Base-by-base conservation (phyloP, 768 basidiomycete genomes). In the Heimioporus sp. region DNA sequence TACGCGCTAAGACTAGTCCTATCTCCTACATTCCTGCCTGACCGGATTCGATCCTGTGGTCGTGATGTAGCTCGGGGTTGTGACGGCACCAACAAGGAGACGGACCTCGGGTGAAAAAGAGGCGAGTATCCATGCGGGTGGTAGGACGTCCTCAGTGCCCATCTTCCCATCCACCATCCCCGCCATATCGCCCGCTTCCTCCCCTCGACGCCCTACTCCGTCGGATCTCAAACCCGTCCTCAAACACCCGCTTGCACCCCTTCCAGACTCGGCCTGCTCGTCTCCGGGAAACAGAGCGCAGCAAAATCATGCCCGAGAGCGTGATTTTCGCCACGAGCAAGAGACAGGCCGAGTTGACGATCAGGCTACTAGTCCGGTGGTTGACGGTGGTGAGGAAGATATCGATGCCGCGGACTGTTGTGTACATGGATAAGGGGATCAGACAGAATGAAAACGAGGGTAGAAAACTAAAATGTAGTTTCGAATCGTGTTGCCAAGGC, bases 321-420 rank as follows among this genome's bases (percentile, higher is more conserved):
- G 87, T 88, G 59, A 87, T 87, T 32, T 72, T 70, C 19, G 79
- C 74, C 83, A 92, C 90, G 44, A 92, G 78, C 9, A 84, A 86
- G 43, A 90, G 81, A 69, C 90, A 92, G 9, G 91, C 92, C 16
- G 86, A 80, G 7, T 81, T 81, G 61, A 91, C 88, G 59, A 91
- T 75, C 30, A 92, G 74, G 67, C 91, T 92, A 11, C 78, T 77
- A 30, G 78, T 77, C 89, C 89, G 92, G 69, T 90, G 91, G 19
- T 83, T 85, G 5, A 86, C 84, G 0, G 89, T 90, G 10, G 83
- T 76, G 43, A 90, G 75, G 1, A 84, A 85, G 8, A 87, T 86
- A 30, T 88, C 89, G 51, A 91, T 80, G 3, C 90, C 90, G 45
- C 90, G 80, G 16, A 88, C 85, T 85, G n/a, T n/a, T n/a, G n/a